phyloP scores from a whole-genome alignment of 805 yeast genomes.

The Lipomyces lipofer region DNA sequence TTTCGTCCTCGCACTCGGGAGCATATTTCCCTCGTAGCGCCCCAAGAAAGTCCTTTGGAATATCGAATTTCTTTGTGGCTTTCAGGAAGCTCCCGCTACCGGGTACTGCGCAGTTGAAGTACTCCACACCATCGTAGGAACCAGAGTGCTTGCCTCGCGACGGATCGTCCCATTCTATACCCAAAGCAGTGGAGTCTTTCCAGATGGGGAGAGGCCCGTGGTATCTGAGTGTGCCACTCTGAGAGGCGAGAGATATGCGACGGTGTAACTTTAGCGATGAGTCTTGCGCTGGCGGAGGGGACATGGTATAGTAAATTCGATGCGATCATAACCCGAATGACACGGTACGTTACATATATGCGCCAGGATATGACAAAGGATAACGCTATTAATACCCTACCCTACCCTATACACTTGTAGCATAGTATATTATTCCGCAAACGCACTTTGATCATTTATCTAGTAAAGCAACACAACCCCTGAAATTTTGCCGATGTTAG shows the following conservation, averaged over 20 bases:
- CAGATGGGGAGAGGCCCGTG: constrained; percentile 64
- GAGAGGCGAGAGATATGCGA: constrained; percentile 19
- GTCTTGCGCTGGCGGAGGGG: constrained; percentile 31
- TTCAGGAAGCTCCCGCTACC: constrained; percentile 68
- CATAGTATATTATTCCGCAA: no score
- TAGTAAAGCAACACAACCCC: no score
- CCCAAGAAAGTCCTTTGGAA: constrained; percentile 42
- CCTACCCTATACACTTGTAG: no score
- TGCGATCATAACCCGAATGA: constrained; percentile 64
- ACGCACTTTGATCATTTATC: no score
- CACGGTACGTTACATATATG: constrained; percentile 62
- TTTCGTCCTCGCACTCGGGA: constrained; percentile 36
- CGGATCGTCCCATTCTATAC: constrained; percentile 84
- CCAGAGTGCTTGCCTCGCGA: constrained; percentile 76
- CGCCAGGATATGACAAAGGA: constrained; percentile 52
- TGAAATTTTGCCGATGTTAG: no score
- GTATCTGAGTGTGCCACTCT: constrained; percentile 61
- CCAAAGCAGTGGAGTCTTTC: constrained; percentile 59
- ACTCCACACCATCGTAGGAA: constrained; percentile 49
- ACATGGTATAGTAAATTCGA: constrained; percentile 69
- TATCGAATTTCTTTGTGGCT: constrained; percentile 41
- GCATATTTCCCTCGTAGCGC: constrained; percentile 57
- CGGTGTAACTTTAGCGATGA: constrained; percentile 11
- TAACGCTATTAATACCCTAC: no score
- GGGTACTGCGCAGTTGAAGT: constrained; percentile 50